phyloP scores from a whole-genome alignment of 768 basidiomycete species.

The Pilatotrama ljubarskyi region DNA sequence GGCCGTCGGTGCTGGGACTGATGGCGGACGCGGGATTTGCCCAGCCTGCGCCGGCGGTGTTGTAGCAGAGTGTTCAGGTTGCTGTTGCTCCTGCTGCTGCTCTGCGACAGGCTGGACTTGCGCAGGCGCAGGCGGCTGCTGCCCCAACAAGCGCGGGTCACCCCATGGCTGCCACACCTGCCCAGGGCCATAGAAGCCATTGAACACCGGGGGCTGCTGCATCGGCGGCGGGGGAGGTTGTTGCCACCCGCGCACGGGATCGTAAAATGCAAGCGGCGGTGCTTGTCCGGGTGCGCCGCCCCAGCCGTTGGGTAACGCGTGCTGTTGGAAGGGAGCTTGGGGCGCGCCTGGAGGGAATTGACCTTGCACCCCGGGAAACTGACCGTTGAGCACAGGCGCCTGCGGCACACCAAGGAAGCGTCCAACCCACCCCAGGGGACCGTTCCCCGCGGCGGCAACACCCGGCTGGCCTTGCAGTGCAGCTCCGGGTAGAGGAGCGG shows the following conservation, averaged over 20 bases:
- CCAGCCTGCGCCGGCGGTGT: constrained; percentile 12
- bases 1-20: not conserved
- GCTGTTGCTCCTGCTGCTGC: constrained; percentile 9
- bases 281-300: not conserved
- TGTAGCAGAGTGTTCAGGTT: constrained; percentile 7
- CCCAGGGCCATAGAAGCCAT: constrained; percentile 64
- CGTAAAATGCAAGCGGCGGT: constrained; percentile 3
- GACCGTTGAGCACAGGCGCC: constrained; percentile 38
- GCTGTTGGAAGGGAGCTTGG: constrained; percentile 34
- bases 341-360: constrained; percentile 25
- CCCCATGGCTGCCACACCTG: constrained; percentile 71
- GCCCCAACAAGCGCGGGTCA: constrained; percentile 34
- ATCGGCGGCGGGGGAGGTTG: constrained; percentile 20
- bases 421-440: constrained; percentile 46
- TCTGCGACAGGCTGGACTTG: constrained; percentile 22
- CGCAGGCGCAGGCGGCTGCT: constrained; percentile 20
- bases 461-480: constrained; percentile 36
- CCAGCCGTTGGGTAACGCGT: constrained; percentile 18
- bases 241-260: constrained; percentile 14
- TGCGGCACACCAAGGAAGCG: constrained; percentile 60
- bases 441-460: constrained; percentile 8
- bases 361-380: constrained; percentile 28
- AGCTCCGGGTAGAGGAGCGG: constrained; percentile 23
- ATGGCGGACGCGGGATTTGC: not conserved
- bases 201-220: constrained; percentile 48